Evolutionary conservation across 805 yeast species (phyloP).

Genomic region (Yamadazyma scolyti): DNA sequence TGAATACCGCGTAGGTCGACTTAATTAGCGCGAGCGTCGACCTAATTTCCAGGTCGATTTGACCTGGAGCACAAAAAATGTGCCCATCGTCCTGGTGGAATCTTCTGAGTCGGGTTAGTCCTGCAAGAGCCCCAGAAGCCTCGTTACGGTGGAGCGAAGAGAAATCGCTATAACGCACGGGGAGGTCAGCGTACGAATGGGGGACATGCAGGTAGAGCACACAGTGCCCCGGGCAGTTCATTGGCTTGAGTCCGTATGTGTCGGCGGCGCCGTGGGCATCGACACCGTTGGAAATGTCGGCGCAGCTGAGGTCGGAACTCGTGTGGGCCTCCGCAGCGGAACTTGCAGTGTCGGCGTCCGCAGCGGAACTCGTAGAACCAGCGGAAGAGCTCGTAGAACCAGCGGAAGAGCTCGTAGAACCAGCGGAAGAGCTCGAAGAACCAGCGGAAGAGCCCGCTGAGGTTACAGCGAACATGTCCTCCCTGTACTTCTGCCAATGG

Average conservation of each 20-base stretch:
- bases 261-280: slow-evolving; percentile 4
- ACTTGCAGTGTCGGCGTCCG: too few relatives aligned
- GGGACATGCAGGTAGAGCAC: slow-evolving; percentile 71
- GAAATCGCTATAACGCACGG: slow-evolving; percentile 82
- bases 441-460: too few relatives aligned
- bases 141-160: slow-evolving; percentile 92
- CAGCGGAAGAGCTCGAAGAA: too few relatives aligned
- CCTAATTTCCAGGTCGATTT: slow-evolving; percentile 69
- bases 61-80: slow-evolving; percentile 80
- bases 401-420: too few relatives aligned
- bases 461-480: slow-evolving; percentile 88
- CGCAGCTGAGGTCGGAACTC: too few relatives aligned
- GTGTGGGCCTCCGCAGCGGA: too few relatives aligned
- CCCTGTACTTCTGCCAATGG: slow-evolving; percentile 93
- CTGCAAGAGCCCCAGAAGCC: slow-evolving; percentile 89
- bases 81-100: slow-evolving; percentile 99
- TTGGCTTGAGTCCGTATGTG: slow-evolving; percentile 80
- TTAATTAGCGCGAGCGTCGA: slow-evolving; percentile 71
- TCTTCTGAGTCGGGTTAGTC: slow-evolving; percentile 87
- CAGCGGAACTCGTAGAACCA: too few relatives aligned
- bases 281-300: slow-evolving; percentile 18
- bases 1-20: slow-evolving; percentile 69
- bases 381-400: too few relatives aligned
- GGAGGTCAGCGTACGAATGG: slow-evolving; percentile 81
- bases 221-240: slow-evolving; percentile 97